phyloP scores from a whole-genome alignment of 139 green algal genomes.

The Nannochloris sp. region DNA sequence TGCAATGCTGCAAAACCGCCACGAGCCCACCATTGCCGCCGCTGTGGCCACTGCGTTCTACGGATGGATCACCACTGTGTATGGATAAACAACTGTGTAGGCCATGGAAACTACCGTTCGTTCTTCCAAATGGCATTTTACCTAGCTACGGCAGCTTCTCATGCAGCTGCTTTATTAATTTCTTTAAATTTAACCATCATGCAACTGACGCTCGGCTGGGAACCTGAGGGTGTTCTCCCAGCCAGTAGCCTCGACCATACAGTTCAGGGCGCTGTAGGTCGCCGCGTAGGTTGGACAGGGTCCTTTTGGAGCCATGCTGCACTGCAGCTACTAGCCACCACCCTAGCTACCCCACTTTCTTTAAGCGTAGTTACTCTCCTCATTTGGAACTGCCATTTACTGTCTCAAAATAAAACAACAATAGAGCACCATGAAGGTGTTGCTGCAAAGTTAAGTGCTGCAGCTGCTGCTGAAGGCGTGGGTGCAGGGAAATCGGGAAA shows the following conservation, averaged over 20 bases:
- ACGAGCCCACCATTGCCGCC: slow-evolving; percentile 30
- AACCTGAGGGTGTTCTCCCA: background rate
- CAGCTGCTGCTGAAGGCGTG: background rate
- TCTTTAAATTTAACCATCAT: background rate
- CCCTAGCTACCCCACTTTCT: slow-evolving; percentile 40
- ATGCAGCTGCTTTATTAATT: slow-evolving; percentile 4
- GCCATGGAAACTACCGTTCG: slow-evolving; percentile 77
- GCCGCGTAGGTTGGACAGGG: background rate
- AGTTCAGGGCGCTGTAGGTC: background rate
- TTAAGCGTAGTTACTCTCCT: slow-evolving; percentile 61
- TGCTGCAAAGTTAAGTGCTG: background rate
- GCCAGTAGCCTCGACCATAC: background rate
- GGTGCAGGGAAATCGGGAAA: background rate
- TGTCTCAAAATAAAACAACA: slow-evolving; percentile 71
- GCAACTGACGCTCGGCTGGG: slow-evolving; percentile 16
- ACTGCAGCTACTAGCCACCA: slow-evolving; percentile 26
- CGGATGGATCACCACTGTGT: slow-evolving; percentile 40
- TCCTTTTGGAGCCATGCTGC: slow-evolving; percentile 11
- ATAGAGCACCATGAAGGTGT: slow-evolving; percentile 71
- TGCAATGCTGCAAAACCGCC: slow-evolving; percentile 24
- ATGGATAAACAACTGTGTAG: slow-evolving; percentile 25
- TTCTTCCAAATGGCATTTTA: slow-evolving; percentile 62
- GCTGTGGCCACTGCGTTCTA: slow-evolving; percentile 25
- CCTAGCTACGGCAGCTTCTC: slow-evolving; percentile 3
- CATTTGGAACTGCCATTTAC: slow-evolving; percentile 66